phyloP scores from a whole-genome alignment of 2,329 filamentous ascomycete genomes.

The Sclerotinia trifoliorum region DNA sequence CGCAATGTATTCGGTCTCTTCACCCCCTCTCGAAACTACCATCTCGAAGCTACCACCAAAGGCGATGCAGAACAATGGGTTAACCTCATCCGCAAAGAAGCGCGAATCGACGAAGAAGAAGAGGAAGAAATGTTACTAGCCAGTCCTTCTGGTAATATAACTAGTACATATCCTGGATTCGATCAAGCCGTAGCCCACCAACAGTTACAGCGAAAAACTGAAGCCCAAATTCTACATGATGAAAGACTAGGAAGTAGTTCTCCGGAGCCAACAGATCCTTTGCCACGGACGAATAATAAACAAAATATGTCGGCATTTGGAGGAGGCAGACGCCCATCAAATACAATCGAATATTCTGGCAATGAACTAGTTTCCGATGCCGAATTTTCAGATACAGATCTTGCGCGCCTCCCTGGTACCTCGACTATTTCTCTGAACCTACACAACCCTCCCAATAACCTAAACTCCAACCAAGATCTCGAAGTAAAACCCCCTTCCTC shows the following conservation, averaged over 20 bases:
- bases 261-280: constrained; percentile 54
- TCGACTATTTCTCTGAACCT: constrained; percentile 34
- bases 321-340: constrained; percentile 53
- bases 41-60: constrained; percentile 73
- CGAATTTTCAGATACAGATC: constrained; percentile 75
- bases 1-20: constrained; percentile 90
- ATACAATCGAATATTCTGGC: constrained; percentile 63
- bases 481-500: constrained; percentile 38
- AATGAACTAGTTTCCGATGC: constrained; percentile 76
- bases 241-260: constrained; percentile 51
- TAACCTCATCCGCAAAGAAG: constrained; percentile 71
- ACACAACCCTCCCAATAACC: constrained; percentile 32
- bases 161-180: constrained; percentile 34
- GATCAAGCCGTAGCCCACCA: constrained; percentile 34
- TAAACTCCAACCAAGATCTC: constrained; percentile 18
- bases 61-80: constrained; percentile 86
- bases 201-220: constrained; percentile 30
- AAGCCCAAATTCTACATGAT: constrained; percentile 32
- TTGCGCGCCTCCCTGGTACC: constrained; percentile 41
- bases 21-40: constrained; percentile 85
- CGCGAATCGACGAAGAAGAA: constrained; percentile 84
- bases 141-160: constrained; percentile 54
- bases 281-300: constrained; percentile 23
- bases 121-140: constrained; percentile 78
- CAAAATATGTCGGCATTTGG: constrained; percentile 31